phyloP scores from a whole-genome alignment of 495 filamentous ascomycete species.

The Pseudotulostoma volvatum region DNA sequence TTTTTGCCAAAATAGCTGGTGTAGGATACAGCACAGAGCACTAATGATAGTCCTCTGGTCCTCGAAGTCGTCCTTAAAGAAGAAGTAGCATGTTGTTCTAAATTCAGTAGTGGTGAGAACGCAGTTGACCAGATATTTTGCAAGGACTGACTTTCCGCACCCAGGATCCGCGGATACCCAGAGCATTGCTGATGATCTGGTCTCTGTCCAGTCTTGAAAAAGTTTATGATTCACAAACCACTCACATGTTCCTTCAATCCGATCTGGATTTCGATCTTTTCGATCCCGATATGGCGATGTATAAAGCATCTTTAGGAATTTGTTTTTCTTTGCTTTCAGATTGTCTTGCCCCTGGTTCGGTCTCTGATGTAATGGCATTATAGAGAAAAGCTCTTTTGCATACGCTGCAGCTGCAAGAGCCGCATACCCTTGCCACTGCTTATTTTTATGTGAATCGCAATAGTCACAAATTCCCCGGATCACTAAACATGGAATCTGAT shows the following conservation, averaged over 20 bases:
- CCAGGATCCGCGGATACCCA: conserved; percentile 27
- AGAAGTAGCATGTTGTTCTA: conserved; percentile 17
- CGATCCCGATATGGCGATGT: conserved; percentile 10
- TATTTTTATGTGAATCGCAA: no score
- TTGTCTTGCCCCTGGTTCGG: conserved; percentile 1
- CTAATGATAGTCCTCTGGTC: conserved; percentile 10
- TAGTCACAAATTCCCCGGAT: no score
- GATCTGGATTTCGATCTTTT: conserved; percentile 14
- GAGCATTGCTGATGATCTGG: conserved; percentile 13
- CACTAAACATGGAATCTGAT: no score
- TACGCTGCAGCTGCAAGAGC: no score
- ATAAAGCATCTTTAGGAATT: conserved; percentile 6
- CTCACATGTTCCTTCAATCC: conserved; percentile 16
- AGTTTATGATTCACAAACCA: conserved; percentile 19
- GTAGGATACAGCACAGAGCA: conserved; percentile 19
- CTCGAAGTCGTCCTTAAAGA: conserved; percentile 15
- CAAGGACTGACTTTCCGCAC: conserved; percentile 26
- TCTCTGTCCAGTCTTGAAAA: conserved; percentile 16
- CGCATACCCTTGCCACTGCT: no score
- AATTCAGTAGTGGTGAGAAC: conserved; percentile 4
- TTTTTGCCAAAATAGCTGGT: conserved; percentile 15
- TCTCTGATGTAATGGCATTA: conserved; percentile 4
- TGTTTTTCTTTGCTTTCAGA: neutral
- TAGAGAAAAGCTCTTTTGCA: no score
- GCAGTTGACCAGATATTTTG: conserved; percentile 14